Evolutionary conservation across 1,139 yeast genomes (phyloP), one percentile per base, ranked within the genome.

Genomic region (Spencermartinsiella ligniputridi): DNA sequence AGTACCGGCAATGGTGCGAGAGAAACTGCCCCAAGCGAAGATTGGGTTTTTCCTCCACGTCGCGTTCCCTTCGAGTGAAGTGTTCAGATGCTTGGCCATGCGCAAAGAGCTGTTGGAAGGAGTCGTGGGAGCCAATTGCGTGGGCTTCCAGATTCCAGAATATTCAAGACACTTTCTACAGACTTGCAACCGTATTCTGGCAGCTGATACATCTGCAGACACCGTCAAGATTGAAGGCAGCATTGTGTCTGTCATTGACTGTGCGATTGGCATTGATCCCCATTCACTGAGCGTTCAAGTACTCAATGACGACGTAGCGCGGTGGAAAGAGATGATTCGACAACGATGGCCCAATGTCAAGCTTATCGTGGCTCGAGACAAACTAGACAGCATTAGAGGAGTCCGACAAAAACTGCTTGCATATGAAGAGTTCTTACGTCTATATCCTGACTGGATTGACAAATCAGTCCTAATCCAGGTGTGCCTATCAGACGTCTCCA

Each of bases 11-110:
- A 83, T 92, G 94, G 74, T 92, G 4, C 75, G 97, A 52, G 74
- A 79, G 46, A 68, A 74, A 52, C 66, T 89, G 19, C 97, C 97
- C 12, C 64, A 78, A 49, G 97, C 96, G 3, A 81, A 85, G 54
- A 89, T 94, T 55, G 97, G 97, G 0, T 83, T 92, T 55, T 92
- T 88, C 65, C 70, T 92, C 47, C 98, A 94, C 60, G 89, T 92
- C 18, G 86, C 97, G 1, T 92, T 92, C 70, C 98, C 98, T 5
- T 86, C 96, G 2, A 82, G 94, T 39, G 99, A 92, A 64, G 96
- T 92, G 3, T 94, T 92, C 67, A 75, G 97, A 53, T 90, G 97
- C 60, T 75, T 92, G 52, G 96, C 97, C 1, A 94, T 88, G 59
- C 75, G 98, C 57, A 81, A 78, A 44, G 78, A 77, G 22, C 72